Evolutionary conservation across 805 yeast genomes (phyloP).

Genomic region (Yamadazyma laniorum): DNA sequence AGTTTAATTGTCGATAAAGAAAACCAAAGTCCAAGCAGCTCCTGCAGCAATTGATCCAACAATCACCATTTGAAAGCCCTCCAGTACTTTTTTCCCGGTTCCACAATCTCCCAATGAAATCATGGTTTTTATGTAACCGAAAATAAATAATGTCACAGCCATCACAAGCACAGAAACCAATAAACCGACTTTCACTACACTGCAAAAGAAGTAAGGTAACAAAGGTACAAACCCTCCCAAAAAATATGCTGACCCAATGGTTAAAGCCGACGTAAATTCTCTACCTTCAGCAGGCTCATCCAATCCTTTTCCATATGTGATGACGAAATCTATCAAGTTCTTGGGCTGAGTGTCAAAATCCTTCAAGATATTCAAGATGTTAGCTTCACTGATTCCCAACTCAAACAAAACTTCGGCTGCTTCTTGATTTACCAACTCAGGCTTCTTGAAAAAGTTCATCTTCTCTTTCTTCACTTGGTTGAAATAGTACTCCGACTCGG

Average conservation of each 20-base stretch:
- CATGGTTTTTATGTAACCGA: slow-evolving; percentile 83
- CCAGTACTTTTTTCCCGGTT: slow-evolving; percentile 56
- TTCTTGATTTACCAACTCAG: slow-evolving; percentile 67
- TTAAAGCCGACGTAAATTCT: slow-evolving; percentile 81
- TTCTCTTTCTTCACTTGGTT: slow-evolving; percentile 73
- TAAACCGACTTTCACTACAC: slow-evolving; percentile 74
- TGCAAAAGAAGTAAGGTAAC: slow-evolving; percentile 83
- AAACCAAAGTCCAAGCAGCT: slow-evolving; percentile 91
- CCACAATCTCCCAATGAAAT: slow-evolving; percentile 77
- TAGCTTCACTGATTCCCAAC: slow-evolving; percentile 68
- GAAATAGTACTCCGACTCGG: slow-evolving; percentile 74
- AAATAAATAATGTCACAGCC: slow-evolving; percentile 80
- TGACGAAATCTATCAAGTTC: slow-evolving; percentile 79
- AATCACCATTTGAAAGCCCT: slow-evolving; percentile 89
- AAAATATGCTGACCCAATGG: slow-evolving; percentile 87
- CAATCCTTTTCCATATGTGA: slow-evolving; percentile 85
- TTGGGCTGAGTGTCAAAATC: slow-evolving; percentile 80
- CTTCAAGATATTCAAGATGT: slow-evolving; percentile 67
- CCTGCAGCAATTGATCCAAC: slow-evolving; percentile 98
- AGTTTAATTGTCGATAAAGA: slow-evolving; percentile 51
- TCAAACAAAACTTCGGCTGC: slow-evolving; percentile 79
- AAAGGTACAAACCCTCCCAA: slow-evolving; percentile 91
- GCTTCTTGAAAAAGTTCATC: slow-evolving; percentile 60
- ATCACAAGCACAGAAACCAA: slow-evolving; percentile 72
- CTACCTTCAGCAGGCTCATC: slow-evolving; percentile 95